Conservation (phyloP, 495 filamentous ascomycete species). For the Stereocaulon alpinum region DNA sequence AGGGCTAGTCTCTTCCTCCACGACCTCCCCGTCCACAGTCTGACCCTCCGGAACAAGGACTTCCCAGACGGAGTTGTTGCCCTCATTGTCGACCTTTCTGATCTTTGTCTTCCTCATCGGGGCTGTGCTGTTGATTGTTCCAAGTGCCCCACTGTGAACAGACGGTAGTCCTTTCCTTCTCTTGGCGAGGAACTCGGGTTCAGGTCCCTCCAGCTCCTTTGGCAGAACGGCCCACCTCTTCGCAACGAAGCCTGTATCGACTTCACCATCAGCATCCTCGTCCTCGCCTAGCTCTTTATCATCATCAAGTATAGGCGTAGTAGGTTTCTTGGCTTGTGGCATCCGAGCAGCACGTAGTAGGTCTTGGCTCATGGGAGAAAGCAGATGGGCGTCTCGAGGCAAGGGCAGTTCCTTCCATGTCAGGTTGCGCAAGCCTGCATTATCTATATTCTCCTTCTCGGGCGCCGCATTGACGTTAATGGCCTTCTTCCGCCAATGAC, state of each 20-base stretch:
- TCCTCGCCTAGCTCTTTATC: slow-evolving; percentile 35
- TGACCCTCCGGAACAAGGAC: slow-evolving; percentile 73
- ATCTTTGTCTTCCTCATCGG: slow-evolving; percentile 67
- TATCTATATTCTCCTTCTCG: slow-evolving; percentile 36
- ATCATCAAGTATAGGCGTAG: slow-evolving; percentile 26
- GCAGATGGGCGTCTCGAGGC: slow-evolving; percentile 76
- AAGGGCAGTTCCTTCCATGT: slow-evolving; percentile 55
- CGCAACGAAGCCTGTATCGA: slow-evolving; percentile 29
- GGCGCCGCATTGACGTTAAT: slow-evolving; percentile 60
- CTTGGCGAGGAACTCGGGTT: slow-evolving; percentile 78
- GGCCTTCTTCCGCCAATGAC: slow-evolving; percentile 72
- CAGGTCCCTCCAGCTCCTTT: slow-evolving; percentile 61
- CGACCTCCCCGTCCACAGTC: slow-evolving; percentile 68
- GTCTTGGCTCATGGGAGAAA: slow-evolving; percentile 68
- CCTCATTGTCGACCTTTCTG: slow-evolving; percentile 61
- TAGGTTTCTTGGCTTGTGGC: slow-evolving; percentile 32
- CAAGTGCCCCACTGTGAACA: slow-evolving; percentile 34
- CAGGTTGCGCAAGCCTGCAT: slow-evolving; percentile 46
- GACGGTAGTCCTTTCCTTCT: slow-evolving; percentile 63
- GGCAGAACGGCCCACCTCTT: slow-evolving; percentile 68
- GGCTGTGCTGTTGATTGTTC: slow-evolving; percentile 31
- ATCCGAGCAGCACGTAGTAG: slow-evolving; percentile 72
- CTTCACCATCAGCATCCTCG: slow-evolving; percentile 42
- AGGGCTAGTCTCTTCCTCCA: slow-evolving; percentile 44
- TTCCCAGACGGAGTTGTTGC: slow-evolving; percentile 71